phyloP scores from a whole-genome alignment of 495 filamentous ascomycete genomes.

The Lepraria neglecta region DNA sequence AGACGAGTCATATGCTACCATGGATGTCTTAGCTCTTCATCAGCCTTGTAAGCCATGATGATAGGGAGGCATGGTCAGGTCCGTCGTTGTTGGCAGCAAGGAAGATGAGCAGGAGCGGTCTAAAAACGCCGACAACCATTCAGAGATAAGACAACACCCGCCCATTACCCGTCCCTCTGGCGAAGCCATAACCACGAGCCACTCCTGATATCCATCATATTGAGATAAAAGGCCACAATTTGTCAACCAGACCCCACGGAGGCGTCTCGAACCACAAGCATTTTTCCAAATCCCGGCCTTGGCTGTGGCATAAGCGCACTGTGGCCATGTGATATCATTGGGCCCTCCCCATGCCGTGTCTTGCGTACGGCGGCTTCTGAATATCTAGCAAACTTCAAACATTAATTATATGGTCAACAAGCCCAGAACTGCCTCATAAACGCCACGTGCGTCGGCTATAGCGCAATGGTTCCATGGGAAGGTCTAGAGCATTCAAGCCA shows the following conservation, averaged over 20 bases:
- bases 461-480: not conserved
- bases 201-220: not conserved
- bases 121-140: constrained; percentile 4
- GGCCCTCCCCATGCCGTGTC: constrained; percentile 6
- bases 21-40: not conserved
- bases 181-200: constrained; percentile 3
- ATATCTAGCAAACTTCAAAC: not conserved
- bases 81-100: constrained; percentile 2
- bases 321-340: constrained; percentile 13
- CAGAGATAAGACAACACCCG: not conserved
- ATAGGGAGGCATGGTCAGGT: not conserved
- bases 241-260: constrained; percentile 3
- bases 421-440: not conserved
- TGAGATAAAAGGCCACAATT: not conserved
- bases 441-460: constrained; percentile 4
- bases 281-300: not conserved
- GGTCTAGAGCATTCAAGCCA: constrained; percentile 17
- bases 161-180: not conserved
- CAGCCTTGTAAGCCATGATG: constrained; percentile 5
- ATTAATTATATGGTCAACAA: not conserved
- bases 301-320: constrained; percentile 11
- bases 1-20: not conserved
- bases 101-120: constrained; percentile 8
- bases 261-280: not conserved
- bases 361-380: constrained; percentile 3